A percentile compares a stretch with the other conserved stretches of the same genome.
phyloP scores from a whole-genome alignment of 495 filamentous ascomycete genomes.

The Tuber magnatum region DNA sequence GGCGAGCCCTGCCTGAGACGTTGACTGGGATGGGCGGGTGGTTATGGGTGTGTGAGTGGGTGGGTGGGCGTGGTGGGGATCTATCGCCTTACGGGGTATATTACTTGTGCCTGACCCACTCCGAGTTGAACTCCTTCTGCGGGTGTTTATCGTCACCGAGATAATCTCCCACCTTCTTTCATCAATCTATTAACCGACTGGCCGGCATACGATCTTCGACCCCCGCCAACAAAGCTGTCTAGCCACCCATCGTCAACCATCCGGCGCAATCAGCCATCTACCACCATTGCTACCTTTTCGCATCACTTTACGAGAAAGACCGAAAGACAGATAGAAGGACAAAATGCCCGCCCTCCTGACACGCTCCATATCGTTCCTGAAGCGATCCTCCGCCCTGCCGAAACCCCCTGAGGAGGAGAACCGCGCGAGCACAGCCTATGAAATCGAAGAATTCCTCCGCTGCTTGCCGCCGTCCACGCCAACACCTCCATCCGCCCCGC shows the following conservation, averaged over 20 bases:
- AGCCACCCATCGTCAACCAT: neutral
- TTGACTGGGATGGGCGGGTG: neutral
- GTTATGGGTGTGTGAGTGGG: neutral
- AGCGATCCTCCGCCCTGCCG: neutral
- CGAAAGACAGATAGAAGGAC: neutral
- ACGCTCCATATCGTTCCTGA: neutral
- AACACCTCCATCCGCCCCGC: neutral
- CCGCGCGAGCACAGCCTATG: neutral
- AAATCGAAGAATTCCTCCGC: neutral
- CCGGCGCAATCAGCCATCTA: neutral
- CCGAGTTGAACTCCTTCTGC: neutral
- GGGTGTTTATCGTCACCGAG: neutral
- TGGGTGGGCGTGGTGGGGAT: neutral
- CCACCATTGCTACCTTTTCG: neutral
- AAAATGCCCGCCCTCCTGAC: neutral
- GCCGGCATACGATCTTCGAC: neutral
- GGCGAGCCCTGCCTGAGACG: neutral
- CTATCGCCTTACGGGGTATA: neutral
- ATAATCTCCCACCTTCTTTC: neutral
- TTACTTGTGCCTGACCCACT: neutral
- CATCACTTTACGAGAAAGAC: neutral
- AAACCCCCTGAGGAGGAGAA: neutral
- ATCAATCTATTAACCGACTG: neutral
- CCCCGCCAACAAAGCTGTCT: neutral
- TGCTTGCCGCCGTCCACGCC: neutral